Evolutionary conservation across 495 filamentous ascomycete species (phyloP).

Genomic region (Podospora sp.): DNA sequence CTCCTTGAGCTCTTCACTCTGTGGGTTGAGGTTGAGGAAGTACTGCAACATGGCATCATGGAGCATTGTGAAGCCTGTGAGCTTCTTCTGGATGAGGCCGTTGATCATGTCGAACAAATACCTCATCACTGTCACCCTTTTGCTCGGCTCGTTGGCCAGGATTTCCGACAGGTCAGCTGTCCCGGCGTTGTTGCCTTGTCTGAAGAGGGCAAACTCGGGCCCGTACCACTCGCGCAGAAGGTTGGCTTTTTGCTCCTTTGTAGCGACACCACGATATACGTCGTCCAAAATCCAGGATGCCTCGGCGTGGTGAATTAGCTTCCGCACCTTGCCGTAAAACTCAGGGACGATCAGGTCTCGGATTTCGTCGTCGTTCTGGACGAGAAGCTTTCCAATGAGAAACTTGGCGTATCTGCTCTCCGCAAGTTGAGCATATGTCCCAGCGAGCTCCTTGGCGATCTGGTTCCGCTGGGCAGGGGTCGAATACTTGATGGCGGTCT

Average conservation of each 20-base stretch:
- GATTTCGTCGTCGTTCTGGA: slow-evolving; percentile 82
- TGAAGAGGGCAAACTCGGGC: slow-evolving; percentile 85
- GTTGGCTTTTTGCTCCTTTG: slow-evolving; percentile 73
- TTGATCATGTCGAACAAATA: slow-evolving; percentile 84
- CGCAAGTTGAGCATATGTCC: slow-evolving; percentile 78
- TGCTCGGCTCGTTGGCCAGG: slow-evolving; percentile 74
- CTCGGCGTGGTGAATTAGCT: slow-evolving; percentile 92
- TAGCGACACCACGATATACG: slow-evolving; percentile 85
- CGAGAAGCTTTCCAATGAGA: slow-evolving; percentile 89
- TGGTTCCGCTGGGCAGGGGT: slow-evolving; percentile 77
- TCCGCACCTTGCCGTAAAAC: slow-evolving; percentile 89
- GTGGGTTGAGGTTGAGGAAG: slow-evolving; percentile 75
- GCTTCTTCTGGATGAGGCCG: slow-evolving; percentile 89
- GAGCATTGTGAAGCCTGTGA: slow-evolving; percentile 91
- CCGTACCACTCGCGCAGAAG: slow-evolving; percentile 97
- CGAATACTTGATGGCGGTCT: slow-evolving; percentile 95
- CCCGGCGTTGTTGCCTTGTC: slow-evolving; percentile 53
- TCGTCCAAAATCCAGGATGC: slow-evolving; percentile 97
- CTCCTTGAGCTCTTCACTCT: slow-evolving; percentile 76
- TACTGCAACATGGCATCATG: slow-evolving; percentile 99
- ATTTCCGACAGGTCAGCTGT: slow-evolving; percentile 68
- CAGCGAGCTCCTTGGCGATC: slow-evolving; percentile 86
- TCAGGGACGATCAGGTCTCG: slow-evolving; percentile 86
- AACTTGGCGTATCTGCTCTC: slow-evolving; percentile 98
- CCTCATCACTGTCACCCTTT: slow-evolving; percentile 81